Evolutionary conservation across 352 stramenopile genomes (phyloP), one percentile per base, ranked within the genome.

Genomic region (Aphanomyces astaci): DNA sequence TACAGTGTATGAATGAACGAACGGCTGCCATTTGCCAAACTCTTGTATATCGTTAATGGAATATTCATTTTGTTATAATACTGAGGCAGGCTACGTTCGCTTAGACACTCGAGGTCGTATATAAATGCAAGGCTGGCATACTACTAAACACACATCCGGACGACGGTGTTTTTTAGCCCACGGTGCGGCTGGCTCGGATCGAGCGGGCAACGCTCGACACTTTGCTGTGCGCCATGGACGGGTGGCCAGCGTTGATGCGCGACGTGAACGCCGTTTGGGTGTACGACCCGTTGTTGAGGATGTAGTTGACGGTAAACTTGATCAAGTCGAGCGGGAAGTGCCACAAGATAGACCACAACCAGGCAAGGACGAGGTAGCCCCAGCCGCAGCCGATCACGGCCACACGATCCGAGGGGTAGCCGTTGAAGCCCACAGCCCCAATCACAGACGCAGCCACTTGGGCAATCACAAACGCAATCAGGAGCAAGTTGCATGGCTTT

Each of bases 281-380:
- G 48, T 72, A 72, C 2, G 66, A 32, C 0, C 24, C 30, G 19
- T 70, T 25, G 54, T 69, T 67, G 22, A 72, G 32, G 17, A 72
- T 24, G 45, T 72, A 72, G 55, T 72, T 72, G 15, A 69, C 33
- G 7, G 62, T 28, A 68, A 72, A 72, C 62, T 72, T 72, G 54
- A 72, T 67, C 43, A 72, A 46, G 33, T 72, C 66, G 40, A 72
- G 55, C 17, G 66, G 66, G 55, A 72, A 70, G 27, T 72, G 66
- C 66, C 66, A 72, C 40, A 72, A 43, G 30, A 72, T 68, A 4
- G 62, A 57, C 66, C 66, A 72, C 40, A 72, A 31, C 66, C 66
- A 72, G 1, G 62, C 66, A 31, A 72, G 48, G 15, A 72, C 43
- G 9, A 56, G 28, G 54, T 72, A 72, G 2, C 40, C 56, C 2